phyloP scores from a whole-genome alignment of 2,329 filamentous ascomycete species.

The Phialemoniopsis sp. region DNA sequence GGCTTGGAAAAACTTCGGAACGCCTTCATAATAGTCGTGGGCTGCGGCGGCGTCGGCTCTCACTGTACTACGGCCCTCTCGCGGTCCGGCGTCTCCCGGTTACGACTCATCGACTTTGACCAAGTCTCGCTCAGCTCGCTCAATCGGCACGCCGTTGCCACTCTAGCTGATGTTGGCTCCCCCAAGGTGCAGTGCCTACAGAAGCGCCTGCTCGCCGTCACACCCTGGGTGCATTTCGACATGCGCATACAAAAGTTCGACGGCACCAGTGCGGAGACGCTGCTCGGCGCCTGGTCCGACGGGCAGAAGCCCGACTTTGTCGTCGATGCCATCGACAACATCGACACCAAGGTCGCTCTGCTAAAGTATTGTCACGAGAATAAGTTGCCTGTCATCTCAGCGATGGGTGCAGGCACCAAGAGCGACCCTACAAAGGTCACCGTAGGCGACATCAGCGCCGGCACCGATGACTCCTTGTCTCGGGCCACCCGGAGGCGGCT shows the following conservation, averaged over 20 bases:
- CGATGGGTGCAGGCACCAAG: conserved; percentile 96
- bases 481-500: conserved; percentile 76
- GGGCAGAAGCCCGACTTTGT: conserved; percentile 72
- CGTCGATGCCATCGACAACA: conserved; percentile 98
- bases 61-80: conserved; percentile 84
- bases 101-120: conserved; percentile 93
- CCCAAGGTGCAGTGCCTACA: conserved; percentile 86
- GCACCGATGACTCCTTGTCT: conserved; percentile 84
- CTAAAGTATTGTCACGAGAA: conserved; percentile 82
- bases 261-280: conserved; percentile 55
- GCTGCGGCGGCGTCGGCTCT: conserved; percentile 90
- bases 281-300: conserved; percentile 65
- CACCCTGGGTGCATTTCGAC: conserved; percentile 90
- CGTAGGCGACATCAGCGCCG: conserved; percentile 85
- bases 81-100: conserved; percentile 80
- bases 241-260: conserved; percentile 81
- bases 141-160: conserved; percentile 94
- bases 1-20: conserved; percentile 76
- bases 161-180: conserved; percentile 86
- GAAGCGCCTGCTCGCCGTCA: conserved; percentile 75
- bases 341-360: conserved; percentile 90
- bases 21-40: conserved; percentile 84
- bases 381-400: conserved; percentile 78
- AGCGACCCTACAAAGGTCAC: conserved; percentile 78
- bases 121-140: conserved; percentile 93